phyloP scores from a whole-genome alignment of 768 basidiomycete species.

The Cubamyces sp. region DNA sequence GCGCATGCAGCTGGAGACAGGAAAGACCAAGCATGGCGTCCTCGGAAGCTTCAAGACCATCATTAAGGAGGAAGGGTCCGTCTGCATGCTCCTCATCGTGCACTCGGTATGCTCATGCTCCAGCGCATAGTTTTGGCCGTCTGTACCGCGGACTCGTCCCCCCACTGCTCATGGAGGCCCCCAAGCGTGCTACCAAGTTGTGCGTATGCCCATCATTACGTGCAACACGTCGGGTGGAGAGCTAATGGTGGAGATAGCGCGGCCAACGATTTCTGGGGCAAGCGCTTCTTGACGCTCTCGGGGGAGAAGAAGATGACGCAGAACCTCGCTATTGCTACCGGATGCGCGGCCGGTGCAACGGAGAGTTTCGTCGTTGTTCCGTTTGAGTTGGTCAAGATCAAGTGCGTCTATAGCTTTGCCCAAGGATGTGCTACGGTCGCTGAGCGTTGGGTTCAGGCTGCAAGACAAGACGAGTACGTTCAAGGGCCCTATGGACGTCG shows the following conservation, averaged over 20 bases:
- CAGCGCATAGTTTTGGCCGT: constrained; percentile 60
- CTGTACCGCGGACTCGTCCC: constrained; percentile 97
- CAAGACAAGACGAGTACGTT: constrained; percentile 94
- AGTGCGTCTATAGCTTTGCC: constrained; percentile 41
- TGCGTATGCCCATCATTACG: constrained; percentile 40
- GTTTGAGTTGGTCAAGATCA: constrained; percentile 94
- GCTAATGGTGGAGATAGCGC: constrained; percentile 49
- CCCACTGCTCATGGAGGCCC: constrained; percentile 93
- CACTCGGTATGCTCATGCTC: constrained; percentile 7
- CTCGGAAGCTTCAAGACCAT: constrained; percentile 84
- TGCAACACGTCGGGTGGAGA: neutral
- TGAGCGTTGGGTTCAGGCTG: constrained; percentile 48
- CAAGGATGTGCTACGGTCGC: neutral
- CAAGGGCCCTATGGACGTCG: constrained; percentile 89
- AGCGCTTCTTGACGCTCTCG: constrained; percentile 60
- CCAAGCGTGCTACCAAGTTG: constrained; percentile 98
- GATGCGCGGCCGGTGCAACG: constrained; percentile 93
- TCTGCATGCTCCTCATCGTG: constrained; percentile 9
- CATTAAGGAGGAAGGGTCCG: constrained; percentile 88
- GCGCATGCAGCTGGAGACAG: constrained; percentile 95
- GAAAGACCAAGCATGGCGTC: constrained; percentile 74
- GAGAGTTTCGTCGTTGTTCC: constrained; percentile 96
- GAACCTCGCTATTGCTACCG: constrained; percentile 84
- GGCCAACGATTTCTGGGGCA: constrained; percentile 96
- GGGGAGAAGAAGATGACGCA: constrained; percentile 90